phyloP scores from a whole-genome alignment of 106 monocot species.

The Narthecium ossifragum region DNA sequence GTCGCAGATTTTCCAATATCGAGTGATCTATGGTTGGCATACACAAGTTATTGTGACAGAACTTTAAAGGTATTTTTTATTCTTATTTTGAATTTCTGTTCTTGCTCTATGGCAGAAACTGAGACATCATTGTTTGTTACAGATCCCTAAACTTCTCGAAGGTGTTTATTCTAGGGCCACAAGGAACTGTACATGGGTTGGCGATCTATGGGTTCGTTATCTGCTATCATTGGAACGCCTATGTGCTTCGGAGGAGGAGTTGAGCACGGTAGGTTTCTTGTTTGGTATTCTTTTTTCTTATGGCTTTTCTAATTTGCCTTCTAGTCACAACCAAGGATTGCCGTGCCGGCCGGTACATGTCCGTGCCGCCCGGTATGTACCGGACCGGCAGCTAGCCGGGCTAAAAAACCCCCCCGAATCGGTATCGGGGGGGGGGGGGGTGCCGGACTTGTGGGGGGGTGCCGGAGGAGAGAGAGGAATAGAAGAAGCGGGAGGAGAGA shows the following conservation, averaged over 20 bases:
- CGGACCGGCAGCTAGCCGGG: too few relatives aligned
- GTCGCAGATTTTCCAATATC: conserved; percentile 66
- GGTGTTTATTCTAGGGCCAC: conserved; percentile 78
- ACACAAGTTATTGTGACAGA: conserved; percentile 78
- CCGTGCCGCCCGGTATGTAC: too few relatives aligned
- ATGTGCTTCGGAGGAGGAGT: conserved; percentile 64
- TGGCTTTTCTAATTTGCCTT: too few relatives aligned
- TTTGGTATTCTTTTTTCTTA: too few relatives aligned
- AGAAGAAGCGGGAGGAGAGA: too few relatives aligned
- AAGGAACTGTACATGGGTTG: conserved; percentile 87
- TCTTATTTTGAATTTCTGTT: background rate
- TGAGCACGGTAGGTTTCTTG: conserved; percentile 46
- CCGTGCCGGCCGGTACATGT: too few relatives aligned
- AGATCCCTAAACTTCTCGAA: conserved; percentile 70
- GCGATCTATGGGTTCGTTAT: conserved; percentile 74
- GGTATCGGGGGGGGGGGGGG: too few relatives aligned
- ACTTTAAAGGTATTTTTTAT: conserved; percentile 63
- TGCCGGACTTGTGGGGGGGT: too few relatives aligned
- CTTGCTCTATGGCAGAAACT: background rate
- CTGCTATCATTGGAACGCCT: conserved; percentile 80
- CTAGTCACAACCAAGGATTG: too few relatives aligned
- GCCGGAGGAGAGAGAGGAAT: too few relatives aligned
- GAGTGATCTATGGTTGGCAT: conserved; percentile 75
- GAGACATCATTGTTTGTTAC: conserved; percentile 5
- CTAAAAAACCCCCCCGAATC: too few relatives aligned